phyloP scores from a whole-genome alignment of 2,329 filamentous ascomycete species.

The Alternaria gansuensis region DNA sequence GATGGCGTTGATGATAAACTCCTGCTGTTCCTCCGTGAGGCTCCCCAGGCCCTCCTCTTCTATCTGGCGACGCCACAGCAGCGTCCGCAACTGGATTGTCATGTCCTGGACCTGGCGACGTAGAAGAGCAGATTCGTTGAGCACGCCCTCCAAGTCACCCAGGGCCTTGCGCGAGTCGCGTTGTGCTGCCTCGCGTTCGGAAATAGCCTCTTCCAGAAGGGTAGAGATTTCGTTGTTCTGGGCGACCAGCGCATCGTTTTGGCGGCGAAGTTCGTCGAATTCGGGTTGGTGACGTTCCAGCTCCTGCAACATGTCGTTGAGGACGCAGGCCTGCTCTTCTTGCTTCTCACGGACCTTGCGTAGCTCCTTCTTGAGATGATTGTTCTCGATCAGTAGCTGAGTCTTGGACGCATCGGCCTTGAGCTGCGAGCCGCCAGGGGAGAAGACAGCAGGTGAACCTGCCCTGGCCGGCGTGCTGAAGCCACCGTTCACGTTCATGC shows the following conservation, averaged over 20 bases:
- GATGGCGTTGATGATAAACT: constrained; percentile 79
- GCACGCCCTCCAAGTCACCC: constrained; percentile 69
- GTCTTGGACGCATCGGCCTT: constrained; percentile 67
- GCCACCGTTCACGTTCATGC: constrained; percentile 58
- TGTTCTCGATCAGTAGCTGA: constrained; percentile 70
- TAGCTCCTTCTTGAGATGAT: constrained; percentile 73
- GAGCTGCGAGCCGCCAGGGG: constrained; percentile 63
- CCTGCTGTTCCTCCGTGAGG: constrained; percentile 74
- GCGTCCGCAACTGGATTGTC: constrained; percentile 86
- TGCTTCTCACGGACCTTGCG: constrained; percentile 77
- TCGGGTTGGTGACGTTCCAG: constrained; percentile 88
- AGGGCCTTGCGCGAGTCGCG: constrained; percentile 83
- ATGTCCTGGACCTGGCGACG: constrained; percentile 88
- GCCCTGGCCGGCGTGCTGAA: constrained; percentile 61
- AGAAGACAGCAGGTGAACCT: constrained; percentile 61
- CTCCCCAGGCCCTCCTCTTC: constrained; percentile 79
- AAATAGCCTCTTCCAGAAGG: constrained; percentile 81
- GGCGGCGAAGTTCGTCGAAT: constrained; percentile 82
- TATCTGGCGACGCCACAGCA: constrained; percentile 86
- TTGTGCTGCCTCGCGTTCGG: constrained; percentile 79
- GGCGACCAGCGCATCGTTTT: constrained; percentile 79
- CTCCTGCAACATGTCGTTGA: constrained; percentile 86
- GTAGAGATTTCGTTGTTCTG: constrained; percentile 82
- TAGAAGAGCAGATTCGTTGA: constrained; percentile 77
- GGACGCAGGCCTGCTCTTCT: constrained; percentile 75